A percentile compares a stretch with the other conserved stretches of the same genome.
Conservation (phyloP, 2,329 filamentous ascomycete genomes). For the Rutstroemia sp. region DNA sequence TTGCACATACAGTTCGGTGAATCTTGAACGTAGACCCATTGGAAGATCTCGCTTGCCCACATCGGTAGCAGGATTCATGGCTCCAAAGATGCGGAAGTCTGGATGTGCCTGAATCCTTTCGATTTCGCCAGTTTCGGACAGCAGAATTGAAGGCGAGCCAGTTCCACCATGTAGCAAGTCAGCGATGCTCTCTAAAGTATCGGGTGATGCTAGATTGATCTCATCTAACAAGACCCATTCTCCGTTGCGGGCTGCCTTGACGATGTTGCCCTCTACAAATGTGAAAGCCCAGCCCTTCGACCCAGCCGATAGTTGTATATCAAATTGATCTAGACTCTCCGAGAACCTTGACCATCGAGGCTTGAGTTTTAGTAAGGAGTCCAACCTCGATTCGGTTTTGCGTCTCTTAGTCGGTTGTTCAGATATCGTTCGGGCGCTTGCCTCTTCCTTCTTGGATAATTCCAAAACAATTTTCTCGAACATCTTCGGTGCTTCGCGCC, state of each 20-base stretch:
- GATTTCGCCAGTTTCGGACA: conserved; percentile 90
- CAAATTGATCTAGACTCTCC: conserved; percentile 66
- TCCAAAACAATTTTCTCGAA: conserved; percentile 63
- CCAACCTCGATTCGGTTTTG: conserved; percentile 59
- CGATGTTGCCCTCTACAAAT: conserved; percentile 91
- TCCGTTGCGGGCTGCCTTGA: conserved; percentile 91
- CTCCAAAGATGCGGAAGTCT: conserved; percentile 91
- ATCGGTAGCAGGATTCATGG: conserved; percentile 98
- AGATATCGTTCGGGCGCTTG: conserved; percentile 32
- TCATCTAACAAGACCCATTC: conserved; percentile 97
- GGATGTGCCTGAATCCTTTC: conserved; percentile 85
- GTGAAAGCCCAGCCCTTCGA: conserved; percentile 81
- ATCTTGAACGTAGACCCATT: conserved; percentile 79
- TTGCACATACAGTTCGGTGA: conserved; percentile 91
- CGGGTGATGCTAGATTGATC: conserved; percentile 90
- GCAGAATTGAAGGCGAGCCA: conserved; percentile 69
- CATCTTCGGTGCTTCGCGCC: conserved; percentile 84
- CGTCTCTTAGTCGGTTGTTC: conserved; percentile 64
- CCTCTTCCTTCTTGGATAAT: conserved; percentile 38
- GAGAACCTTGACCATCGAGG: conserved; percentile 77
- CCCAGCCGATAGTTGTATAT: conserved; percentile 67
- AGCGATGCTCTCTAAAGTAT: conserved; percentile 88
- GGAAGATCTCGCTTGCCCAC: conserved; percentile 93
- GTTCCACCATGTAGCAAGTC: conserved; percentile 73
- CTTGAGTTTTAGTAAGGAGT: conserved; percentile 48